phyloP scores from a whole-genome alignment of 371 early-diverging fungal species.

The Circinella minor region DNA sequence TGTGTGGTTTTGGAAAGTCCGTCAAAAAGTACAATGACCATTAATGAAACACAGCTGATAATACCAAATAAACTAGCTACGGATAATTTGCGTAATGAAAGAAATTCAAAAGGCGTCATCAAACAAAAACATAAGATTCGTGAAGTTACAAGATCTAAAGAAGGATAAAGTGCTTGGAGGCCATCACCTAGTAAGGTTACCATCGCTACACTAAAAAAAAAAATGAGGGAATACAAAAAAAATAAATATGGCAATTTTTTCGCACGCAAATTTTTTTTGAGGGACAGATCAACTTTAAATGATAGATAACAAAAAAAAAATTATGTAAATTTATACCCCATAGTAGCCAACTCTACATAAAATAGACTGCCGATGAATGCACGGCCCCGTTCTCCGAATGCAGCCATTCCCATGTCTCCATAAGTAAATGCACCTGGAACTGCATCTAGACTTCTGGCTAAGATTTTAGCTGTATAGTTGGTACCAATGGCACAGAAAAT shows the following conservation, averaged over 20 bases:
- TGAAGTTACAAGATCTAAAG: conserved; percentile 17
- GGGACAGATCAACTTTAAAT: background rate
- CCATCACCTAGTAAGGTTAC: conserved; percentile 44
- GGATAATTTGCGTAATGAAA: conserved; percentile 44
- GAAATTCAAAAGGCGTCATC: conserved; percentile 34
- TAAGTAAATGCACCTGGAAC: conserved; percentile 44
- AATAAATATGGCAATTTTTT: conserved; percentile 1
- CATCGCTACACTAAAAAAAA: conserved; percentile 34
- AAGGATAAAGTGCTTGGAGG: conserved; percentile 34
- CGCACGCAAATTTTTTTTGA: conserved; percentile 2
- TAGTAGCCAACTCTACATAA: conserved; percentile 66
- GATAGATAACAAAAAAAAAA: background rate
- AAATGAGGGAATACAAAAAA: no score
- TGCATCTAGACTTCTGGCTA: conserved; percentile 40
- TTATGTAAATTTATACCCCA: conserved; percentile 31
- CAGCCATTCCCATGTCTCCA: conserved; percentile 68
- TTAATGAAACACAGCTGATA: conserved; percentile 38
- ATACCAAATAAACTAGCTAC: conserved; percentile 58
- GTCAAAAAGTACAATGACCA: conserved; percentile 48
- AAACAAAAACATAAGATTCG: conserved; percentile 20
- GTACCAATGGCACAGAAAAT: conserved; percentile 49
- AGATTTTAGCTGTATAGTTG: conserved; percentile 60
- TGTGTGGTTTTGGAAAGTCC: conserved; percentile 42
- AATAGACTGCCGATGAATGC: conserved; percentile 52
- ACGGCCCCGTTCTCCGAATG: conserved; percentile 64